phyloP scores from a whole-genome alignment of 805 yeast genomes.

The Nakazawaea anatomiae region DNA sequence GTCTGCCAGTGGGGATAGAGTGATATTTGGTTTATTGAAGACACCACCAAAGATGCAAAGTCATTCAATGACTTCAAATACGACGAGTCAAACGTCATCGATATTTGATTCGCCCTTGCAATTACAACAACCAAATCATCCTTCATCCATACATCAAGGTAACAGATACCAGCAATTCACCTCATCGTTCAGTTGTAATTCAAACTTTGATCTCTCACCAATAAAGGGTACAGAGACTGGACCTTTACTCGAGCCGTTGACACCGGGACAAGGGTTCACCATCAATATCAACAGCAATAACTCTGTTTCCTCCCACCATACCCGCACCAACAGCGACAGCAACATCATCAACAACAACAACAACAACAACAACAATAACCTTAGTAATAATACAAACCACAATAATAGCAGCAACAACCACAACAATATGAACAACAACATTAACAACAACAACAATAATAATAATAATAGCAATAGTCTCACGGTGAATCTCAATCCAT shows the following conservation, averaged over 20 bases:
- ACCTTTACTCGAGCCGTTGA: slow-evolving; percentile 58
- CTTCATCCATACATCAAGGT: not conserved
- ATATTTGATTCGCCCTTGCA: slow-evolving; percentile 11
- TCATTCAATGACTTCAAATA: slow-evolving; percentile 21
- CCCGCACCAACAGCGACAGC: not conserved
- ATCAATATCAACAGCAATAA: not conserved
- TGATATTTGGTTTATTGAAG: slow-evolving; percentile 21
- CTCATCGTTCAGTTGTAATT: slow-evolving; percentile 60
- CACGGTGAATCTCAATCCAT: not conserved
- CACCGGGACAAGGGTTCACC: slow-evolving; percentile 33
- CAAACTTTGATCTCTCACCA: slow-evolving; percentile 61
- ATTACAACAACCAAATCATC: slow-evolving; percentile 26
- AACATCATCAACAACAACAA: not conserved
- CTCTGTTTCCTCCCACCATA: not conserved
- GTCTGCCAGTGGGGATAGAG: slow-evolving; percentile 32
- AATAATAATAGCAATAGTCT: not conserved
- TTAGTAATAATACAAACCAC: not conserved
- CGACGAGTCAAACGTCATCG: slow-evolving; percentile 3
- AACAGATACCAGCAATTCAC: slow-evolving; percentile 30
- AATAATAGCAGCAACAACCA: not conserved
- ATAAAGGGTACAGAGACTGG: slow-evolving; percentile 53
- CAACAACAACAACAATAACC: not conserved
- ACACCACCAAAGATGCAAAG: slow-evolving; percentile 17
- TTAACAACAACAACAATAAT: not conserved
- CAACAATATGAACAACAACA: not conserved